phyloP scores from a whole-genome alignment of 1,284 basidiomycete species.

The Volvariella surrecta region DNA sequence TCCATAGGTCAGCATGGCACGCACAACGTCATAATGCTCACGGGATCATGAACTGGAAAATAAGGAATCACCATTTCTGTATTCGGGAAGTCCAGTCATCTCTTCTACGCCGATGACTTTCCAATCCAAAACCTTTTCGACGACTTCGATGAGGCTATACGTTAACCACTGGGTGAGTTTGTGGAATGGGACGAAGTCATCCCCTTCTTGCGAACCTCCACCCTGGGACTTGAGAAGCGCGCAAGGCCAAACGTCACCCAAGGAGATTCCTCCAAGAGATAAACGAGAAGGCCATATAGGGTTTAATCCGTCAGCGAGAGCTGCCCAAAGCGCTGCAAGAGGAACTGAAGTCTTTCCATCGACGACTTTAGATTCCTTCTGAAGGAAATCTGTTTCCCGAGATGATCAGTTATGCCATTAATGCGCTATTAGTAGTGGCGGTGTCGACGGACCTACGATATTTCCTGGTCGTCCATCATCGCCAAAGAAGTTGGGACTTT shows the following conservation, averaged over 20 bases:
- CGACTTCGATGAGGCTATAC: slow-evolving; percentile 80
- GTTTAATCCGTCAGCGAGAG: slow-evolving; percentile 76
- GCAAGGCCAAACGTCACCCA: slow-evolving; percentile 92
- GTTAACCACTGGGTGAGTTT: slow-evolving; percentile 93
- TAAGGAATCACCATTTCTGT: slow-evolving; percentile 68
- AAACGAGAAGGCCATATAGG: slow-evolving; percentile 88
- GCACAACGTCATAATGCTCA: not conserved
- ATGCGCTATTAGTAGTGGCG: not conserved
- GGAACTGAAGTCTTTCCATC: slow-evolving; percentile 37
- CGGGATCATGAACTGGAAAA: too few species aligned
- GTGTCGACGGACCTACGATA: slow-evolving; percentile 53
- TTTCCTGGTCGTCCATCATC: slow-evolving; percentile 70
- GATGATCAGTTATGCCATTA: not conserved
- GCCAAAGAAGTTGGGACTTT: slow-evolving; percentile 64
- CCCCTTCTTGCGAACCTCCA: slow-evolving; percentile 33
- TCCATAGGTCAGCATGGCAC: not conserved
- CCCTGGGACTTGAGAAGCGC: slow-evolving; percentile 32
- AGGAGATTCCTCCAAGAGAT: slow-evolving; percentile 50
- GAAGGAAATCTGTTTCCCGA: slow-evolving; percentile 56
- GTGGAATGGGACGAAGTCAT: slow-evolving; percentile 86
- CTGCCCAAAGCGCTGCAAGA: slow-evolving; percentile 71
- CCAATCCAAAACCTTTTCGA: slow-evolving; percentile 76
- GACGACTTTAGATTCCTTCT: slow-evolving; percentile 37
- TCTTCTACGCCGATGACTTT: slow-evolving; percentile 64
- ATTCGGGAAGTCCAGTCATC: slow-evolving; percentile 83